Base-by-base conservation (phyloP, 768 basidiomycete genomes). In the Coprinopsis sp. region DNA sequence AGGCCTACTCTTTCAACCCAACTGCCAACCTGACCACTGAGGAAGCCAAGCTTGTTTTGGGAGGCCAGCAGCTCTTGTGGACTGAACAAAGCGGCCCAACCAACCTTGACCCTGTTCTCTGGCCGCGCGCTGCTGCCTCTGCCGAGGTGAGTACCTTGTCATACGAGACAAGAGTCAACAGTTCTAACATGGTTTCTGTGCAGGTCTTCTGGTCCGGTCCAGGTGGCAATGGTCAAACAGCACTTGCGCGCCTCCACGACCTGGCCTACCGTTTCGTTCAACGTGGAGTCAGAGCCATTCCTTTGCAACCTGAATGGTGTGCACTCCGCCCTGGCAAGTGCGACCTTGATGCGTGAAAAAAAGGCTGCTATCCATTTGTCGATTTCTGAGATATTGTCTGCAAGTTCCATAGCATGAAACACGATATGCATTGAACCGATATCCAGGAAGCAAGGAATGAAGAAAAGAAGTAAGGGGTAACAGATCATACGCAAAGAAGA, bases 271-370 rank as follows among this genome's bases (percentile, higher is more conserved):
- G 85, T 19, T 73, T 84, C 60, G 70, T 73, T 6, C 71, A 78
- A 57, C 68, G 84, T 5, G 86, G 86, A 4, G 68, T 88, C 4
- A 55, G 65, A 3, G 77, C 84, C 1, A 78, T 78, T 37, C 60
- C 77, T 3, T 63, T 89, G 19, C 86, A 88, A 60, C 87, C 87
- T 0, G 58, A 78, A 50, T 88, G 81, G 80, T 89, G 86, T 61
- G 86, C 82, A 5, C 57, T 88, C 37, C 65, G 82, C 10, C 79
- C 82, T 2, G 75, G 74, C 19, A 64, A 61, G 16, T 84, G 82
- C 55, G 76, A 84, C 62, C 40, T 80, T 46, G 60, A 57, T 47
- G 64, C 63, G 30, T 42, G 16, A 24, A 21, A 23, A 25, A 39
- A 39, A 16, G 19, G n/a, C n/a, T n/a, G n/a, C n/a, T n/a, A n/a